These are phyloP conservation scores for Pythium brachiatum DNA, from an alignment of 352 stramenopile species.

Conservation along the genomic window DNA sequence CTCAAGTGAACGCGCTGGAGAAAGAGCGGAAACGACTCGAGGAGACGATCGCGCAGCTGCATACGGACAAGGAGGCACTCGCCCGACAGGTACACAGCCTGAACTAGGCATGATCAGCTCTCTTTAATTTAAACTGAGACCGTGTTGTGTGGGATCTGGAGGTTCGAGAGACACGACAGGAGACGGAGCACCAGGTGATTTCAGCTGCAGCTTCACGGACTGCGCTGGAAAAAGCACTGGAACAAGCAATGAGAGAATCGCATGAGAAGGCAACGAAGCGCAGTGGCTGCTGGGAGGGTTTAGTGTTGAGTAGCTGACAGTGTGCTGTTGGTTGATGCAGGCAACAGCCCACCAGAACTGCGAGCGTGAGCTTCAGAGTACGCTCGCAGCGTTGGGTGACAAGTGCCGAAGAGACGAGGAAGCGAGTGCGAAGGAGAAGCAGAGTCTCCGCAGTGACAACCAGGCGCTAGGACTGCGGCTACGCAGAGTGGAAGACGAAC, in stretches of 20 bases:
- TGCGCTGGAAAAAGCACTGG: conserved; percentile 1
- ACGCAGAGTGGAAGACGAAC: conserved; percentile 19
- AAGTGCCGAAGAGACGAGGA: conserved; percentile 14
- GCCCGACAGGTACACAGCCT: background rate
- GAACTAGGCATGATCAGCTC: too few relatives aligned
- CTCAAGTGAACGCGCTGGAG: conserved; percentile 14
- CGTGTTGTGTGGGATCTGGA: background rate
- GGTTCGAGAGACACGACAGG: background rate
- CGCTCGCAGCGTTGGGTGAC: conserved; percentile 5
- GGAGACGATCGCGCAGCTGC: background rate
- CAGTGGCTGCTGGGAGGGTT: background rate
- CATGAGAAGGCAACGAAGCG: background rate
- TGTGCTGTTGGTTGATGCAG: background rate
- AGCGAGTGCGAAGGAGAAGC: conserved; percentile 1
- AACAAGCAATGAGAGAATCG: background rate
- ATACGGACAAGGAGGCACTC: background rate
- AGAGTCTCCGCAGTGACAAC: conserved; percentile 12
- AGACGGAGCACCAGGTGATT: conserved; percentile 1
- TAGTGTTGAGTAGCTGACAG: background rate
- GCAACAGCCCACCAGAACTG: background rate
- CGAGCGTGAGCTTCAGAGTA: conserved; percentile 3
- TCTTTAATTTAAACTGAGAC: background rate
- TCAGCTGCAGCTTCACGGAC: background rate
- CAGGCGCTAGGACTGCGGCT: conserved; percentile 4
- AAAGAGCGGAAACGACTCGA: conserved; percentile 19